phyloP scores from a whole-genome alignment of 345 rosid genomes.

The Gossypium raimondii region DNA sequence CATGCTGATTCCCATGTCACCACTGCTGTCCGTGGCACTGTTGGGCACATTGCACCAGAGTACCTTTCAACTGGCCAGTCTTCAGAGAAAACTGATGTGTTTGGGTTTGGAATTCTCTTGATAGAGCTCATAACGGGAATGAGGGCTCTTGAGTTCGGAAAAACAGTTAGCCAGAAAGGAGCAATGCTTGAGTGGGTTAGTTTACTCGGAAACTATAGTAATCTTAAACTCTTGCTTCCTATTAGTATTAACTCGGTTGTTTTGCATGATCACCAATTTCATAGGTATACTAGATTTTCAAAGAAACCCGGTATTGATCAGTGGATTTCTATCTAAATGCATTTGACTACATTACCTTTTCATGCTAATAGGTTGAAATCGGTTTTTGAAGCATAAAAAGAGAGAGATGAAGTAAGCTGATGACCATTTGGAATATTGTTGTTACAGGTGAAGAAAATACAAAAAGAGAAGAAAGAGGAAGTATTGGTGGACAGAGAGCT shows the following conservation, averaged over 20 bases:
- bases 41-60: constrained; percentile 94
- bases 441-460: constrained; percentile 70
- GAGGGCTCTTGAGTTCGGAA: constrained; percentile 92
- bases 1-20: constrained; percentile 91
- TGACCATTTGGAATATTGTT: constrained; percentile 4
- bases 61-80: constrained; percentile 97
- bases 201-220: background rate
- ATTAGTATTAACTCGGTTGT: background rate
- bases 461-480: constrained; percentile 75
- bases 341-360: background rate
- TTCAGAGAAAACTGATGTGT: constrained; percentile 92
- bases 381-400: background rate
- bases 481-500: constrained; percentile 76
- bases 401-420: background rate
- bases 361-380: background rate
- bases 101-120: constrained; percentile 90
- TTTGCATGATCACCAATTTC: background rate
- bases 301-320: background rate
- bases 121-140: constrained; percentile 89
- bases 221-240: background rate
- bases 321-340: background rate
- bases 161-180: constrained; percentile 76
- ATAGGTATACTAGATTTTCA: background rate
- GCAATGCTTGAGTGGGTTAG: constrained; percentile 94
- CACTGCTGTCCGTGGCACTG: constrained; percentile 92